A percentile compares a stretch with the other conserved stretches of the same genome.
Conservation (phyloP, 2,329 filamentous ascomycete genomes). For the Aspergillus novofumigatus region DNA sequence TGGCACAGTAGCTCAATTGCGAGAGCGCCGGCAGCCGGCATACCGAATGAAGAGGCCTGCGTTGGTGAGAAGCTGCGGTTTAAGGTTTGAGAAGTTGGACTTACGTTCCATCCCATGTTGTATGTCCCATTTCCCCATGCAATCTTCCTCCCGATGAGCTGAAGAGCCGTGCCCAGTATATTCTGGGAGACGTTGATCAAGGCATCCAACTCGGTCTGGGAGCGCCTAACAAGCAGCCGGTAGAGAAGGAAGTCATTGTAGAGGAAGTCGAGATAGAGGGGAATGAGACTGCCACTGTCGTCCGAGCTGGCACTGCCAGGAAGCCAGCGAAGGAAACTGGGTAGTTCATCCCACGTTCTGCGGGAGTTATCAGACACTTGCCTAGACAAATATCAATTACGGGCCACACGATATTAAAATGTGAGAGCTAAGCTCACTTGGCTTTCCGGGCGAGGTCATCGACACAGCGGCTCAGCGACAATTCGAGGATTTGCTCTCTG, state of each 20-base stretch:
- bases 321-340: conserved; percentile 19
- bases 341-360: conserved; percentile 10
- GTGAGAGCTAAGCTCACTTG: conserved; percentile 7
- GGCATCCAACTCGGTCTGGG: conserved; percentile 14
- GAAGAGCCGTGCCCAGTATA: conserved; percentile 18
- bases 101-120: conserved; percentile 16
- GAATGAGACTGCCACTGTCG: conserved; percentile 9
- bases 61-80: conserved; percentile 5
- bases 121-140: conserved; percentile 9
- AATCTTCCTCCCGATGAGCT: conserved; percentile 8
- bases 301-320: conserved; percentile 3
- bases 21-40: conserved; percentile 25
- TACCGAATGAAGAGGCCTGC: conserved; percentile 17
- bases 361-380: conserved; percentile 13
- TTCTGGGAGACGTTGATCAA: conserved; percentile 19
- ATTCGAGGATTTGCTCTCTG: background rate
- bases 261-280: conserved; percentile 19
- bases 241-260: conserved; percentile 24
- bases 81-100: background rate
- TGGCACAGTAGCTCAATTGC: conserved; percentile 25
- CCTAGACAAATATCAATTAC: conserved; percentile 1
- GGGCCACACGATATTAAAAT: background rate
- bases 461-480: conserved; percentile 11
- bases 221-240: conserved; percentile 16
- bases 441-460: conserved; percentile 15